Evolutionary conservation across 2,329 filamentous ascomycete species (phyloP).

Genomic region (Periconia digitata): DNA sequence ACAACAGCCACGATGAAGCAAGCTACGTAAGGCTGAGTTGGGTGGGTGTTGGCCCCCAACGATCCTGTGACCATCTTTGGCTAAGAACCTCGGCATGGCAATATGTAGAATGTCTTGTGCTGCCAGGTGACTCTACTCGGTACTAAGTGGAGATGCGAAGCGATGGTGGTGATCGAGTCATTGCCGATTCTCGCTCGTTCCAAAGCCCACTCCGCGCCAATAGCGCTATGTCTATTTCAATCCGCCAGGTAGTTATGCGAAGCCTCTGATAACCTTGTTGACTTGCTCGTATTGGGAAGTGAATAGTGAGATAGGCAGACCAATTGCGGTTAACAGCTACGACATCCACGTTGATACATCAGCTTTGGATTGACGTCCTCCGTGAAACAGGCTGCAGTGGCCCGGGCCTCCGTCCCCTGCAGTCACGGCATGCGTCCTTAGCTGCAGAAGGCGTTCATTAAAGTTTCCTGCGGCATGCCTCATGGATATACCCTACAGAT

Average conservation of each 20-base stretch:
- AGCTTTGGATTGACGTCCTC: too few relatives aligned
- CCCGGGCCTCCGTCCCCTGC: too few relatives aligned
- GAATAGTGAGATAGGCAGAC: too few relatives aligned
- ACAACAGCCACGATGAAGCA: neutral
- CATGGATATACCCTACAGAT: too few relatives aligned
- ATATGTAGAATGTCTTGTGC: neutral
- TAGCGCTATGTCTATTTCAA: neutral
- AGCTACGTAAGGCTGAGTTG: slow-evolving; percentile 21
- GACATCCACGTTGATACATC: too few relatives aligned
- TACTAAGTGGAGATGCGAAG: neutral
- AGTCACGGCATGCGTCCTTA: too few relatives aligned
- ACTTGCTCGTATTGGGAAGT: too few relatives aligned
- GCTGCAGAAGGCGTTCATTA: too few relatives aligned
- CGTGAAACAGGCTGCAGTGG: too few relatives aligned
- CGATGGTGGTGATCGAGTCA: neutral
- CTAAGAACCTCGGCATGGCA: neutral
- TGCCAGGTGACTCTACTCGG: neutral
- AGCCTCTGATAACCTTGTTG: too few relatives aligned
- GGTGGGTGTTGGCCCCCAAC: slow-evolving; percentile 6
- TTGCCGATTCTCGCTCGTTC: neutral
- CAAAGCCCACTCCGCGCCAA: neutral
- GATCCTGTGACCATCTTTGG: neutral
- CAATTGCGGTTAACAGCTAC: too few relatives aligned
- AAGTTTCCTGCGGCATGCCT: too few relatives aligned
- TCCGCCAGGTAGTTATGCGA: neutral